A percentile compares a stretch with the other conserved stretches of the same genome.
These are phyloP conservation scores for Suhomyces chickasaworum DNA, from an alignment of 1,139 yeast genomes.

Conservation along the genomic window DNA sequence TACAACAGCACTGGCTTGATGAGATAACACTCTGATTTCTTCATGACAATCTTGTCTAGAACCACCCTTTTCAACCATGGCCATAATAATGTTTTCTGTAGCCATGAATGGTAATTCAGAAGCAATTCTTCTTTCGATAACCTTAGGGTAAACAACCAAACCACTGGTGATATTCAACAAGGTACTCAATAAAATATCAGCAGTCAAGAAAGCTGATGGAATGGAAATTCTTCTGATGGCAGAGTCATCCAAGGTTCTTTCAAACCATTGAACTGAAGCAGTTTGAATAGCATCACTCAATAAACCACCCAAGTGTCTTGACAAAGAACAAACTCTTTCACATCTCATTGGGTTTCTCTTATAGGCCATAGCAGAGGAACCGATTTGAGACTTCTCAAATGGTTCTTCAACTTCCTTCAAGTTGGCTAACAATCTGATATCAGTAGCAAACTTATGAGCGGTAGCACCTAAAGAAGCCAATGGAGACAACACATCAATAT, in stretches of 20 bases:
- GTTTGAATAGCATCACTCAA: conserved; percentile 94
- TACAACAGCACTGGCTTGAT: conserved; percentile 96
- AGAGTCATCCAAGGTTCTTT: conserved; percentile 97
- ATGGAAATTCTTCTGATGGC: conserved; percentile 97
- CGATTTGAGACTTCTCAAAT: conserved; percentile 95
- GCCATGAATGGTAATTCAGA: conserved; percentile 99
- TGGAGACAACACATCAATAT: conserved; percentile 90
- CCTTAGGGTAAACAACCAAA: conserved; percentile 96
- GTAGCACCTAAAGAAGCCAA: conserved; percentile 94
- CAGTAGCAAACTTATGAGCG: conserved; percentile 98
- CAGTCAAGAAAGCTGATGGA: conserved; percentile 95
- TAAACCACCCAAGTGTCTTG: conserved; percentile 91
- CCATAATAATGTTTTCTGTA: conserved; percentile 98
- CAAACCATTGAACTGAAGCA: conserved; percentile 98
- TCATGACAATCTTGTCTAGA: conserved; percentile 99
- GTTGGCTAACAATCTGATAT: conserved; percentile 91
- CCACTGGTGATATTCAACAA: conserved; percentile 92
- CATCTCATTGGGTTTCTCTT: conserved; percentile 99
- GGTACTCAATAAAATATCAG: conserved; percentile 89
- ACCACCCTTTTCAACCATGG: conserved; percentile 97
- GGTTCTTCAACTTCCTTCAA: conserved; percentile 98
- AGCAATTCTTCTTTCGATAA: conserved; percentile 91
- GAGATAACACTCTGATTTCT: conserved; percentile 93
- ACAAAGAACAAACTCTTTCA: conserved; percentile 95
- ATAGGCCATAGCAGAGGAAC: conserved; percentile 98